phyloP scores from a whole-genome alignment of 352 stramenopile species.

The Phytophthora constricta region DNA sequence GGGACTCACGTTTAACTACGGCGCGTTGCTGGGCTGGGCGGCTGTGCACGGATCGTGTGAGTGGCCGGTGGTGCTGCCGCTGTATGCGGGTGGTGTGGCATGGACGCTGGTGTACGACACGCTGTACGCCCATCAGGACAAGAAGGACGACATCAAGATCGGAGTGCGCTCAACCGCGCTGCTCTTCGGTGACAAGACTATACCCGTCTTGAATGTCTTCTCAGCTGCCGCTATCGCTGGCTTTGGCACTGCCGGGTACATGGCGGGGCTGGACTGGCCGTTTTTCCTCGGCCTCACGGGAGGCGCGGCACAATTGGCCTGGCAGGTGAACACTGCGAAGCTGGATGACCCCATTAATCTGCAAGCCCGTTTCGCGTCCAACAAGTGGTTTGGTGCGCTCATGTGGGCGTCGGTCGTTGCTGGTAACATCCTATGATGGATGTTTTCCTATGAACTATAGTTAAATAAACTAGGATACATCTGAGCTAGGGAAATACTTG shows the following conservation, averaged over 20 bases:
- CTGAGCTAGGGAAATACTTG: no score
- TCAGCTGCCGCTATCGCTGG: constrained; percentile 67
- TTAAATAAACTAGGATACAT: no score
- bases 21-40: constrained; percentile 94
- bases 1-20: constrained; percentile 99
- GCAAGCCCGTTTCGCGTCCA: constrained; percentile 94
- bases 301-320: constrained; percentile 94
- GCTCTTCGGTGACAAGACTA: constrained; percentile 95
- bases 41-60: constrained; percentile 86
- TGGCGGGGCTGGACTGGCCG: constrained; percentile 80
- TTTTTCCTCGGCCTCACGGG: constrained; percentile 92
- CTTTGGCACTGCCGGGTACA: constrained; percentile 76
- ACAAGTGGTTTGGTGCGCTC: constrained; percentile 90
- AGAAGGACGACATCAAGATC: constrained; percentile 96
- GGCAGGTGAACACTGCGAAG: constrained; percentile 97
- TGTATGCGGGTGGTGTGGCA: constrained; percentile 95
- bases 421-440: constrained; percentile 66
- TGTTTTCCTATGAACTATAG: neutral
- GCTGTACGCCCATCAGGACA: constrained; percentile 99
- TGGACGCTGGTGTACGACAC: constrained; percentile 99
- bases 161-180: constrained; percentile 96
- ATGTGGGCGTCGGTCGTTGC: constrained; percentile 86
- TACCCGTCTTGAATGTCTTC: constrained; percentile 92
- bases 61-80: constrained; percentile 90
- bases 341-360: constrained; percentile 94